Evolutionary conservation across 768 basidiomycete species (phyloP).

Genomic region (Arthromyces matolae): DNA sequence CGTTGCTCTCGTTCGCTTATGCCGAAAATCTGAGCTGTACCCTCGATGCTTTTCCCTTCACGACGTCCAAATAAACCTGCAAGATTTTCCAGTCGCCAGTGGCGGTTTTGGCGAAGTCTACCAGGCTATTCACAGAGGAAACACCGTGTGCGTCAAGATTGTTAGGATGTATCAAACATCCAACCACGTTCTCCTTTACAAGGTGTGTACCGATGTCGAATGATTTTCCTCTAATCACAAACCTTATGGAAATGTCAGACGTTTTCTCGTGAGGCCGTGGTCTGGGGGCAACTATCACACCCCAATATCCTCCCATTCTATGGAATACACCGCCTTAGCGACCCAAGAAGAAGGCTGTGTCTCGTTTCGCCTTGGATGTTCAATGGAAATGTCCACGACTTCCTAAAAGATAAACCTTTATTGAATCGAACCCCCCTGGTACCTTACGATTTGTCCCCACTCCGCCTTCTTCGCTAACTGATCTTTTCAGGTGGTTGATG

Average conservation of each 20-base stretch:
- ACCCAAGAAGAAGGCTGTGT: constrained; percentile 21
- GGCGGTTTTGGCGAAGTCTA: constrained; percentile 27
- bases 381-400: constrained; percentile 28
- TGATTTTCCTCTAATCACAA: not conserved
- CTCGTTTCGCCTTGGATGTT: constrained; percentile 35
- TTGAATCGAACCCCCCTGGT: constrained; percentile 6
- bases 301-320: constrained; percentile 31
- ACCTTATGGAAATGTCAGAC: not conserved
- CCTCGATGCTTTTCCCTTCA: constrained; percentile 23
- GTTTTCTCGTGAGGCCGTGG: constrained; percentile 4
- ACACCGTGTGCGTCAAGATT: constrained; percentile 23
- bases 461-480: not conserved
- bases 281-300: constrained; percentile 10
- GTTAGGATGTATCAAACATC: constrained; percentile 21
- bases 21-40: constrained; percentile 21
- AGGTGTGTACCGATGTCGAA: no score
- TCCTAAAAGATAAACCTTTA: constrained; percentile 11
- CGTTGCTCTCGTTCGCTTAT: constrained; percentile 20
- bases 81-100: constrained; percentile 4
- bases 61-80: constrained; percentile 1
- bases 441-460: constrained; percentile 6
- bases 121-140: constrained; percentile 16
- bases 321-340: constrained; percentile 30
- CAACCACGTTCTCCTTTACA: constrained; percentile 13
- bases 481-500: constrained; percentile 23